Conservation (phyloP, 164 flowering plant genomes). For the Houttuynia cordata region DNA sequence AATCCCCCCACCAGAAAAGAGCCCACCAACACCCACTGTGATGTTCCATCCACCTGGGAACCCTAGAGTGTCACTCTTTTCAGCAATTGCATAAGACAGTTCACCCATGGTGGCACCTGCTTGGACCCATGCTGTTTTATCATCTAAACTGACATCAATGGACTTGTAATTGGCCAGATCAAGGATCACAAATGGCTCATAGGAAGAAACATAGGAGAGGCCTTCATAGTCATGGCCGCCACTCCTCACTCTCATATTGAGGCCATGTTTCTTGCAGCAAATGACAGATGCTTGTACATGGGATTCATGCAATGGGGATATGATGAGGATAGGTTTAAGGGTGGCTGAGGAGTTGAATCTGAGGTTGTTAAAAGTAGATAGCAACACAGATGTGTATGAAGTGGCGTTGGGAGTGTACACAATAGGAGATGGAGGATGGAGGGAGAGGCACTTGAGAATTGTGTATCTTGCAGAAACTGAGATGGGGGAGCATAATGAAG, state of each 20-base stretch:
- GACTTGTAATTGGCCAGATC: constrained; percentile 14
- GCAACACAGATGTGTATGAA: background rate
- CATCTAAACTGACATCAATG: constrained; percentile 10
- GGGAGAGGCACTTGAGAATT: too few species aligned
- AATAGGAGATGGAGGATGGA: too few species aligned
- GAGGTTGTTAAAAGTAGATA: background rate
- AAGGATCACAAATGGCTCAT: constrained; percentile 13
- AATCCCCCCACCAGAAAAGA: constrained; percentile 4
- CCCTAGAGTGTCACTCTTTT: constrained; percentile 8
- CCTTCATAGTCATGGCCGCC: constrained; percentile 33
- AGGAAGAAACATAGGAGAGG: constrained; percentile 9
- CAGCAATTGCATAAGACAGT: constrained; percentile 16
- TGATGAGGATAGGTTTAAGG: constrained; percentile 11
- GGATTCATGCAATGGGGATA: constrained; percentile 12
- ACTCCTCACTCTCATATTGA: constrained; percentile 17
- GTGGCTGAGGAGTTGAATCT: background rate
- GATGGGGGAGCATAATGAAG: too few species aligned
- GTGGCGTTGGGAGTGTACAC: background rate
- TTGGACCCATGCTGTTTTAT: constrained; percentile 17
- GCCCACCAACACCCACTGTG: constrained; percentile 8
- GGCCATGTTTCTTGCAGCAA: constrained; percentile 8
- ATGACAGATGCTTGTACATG: constrained; percentile 16
- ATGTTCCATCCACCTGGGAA: constrained; percentile 12
- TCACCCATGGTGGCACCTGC: constrained; percentile 27
- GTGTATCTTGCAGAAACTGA: too few species aligned